Evolutionary conservation across 2,329 filamentous ascomycete genomes (phyloP), one percentile per base, ranked within the genome.

Genomic region (Diaporthe eres): DNA sequence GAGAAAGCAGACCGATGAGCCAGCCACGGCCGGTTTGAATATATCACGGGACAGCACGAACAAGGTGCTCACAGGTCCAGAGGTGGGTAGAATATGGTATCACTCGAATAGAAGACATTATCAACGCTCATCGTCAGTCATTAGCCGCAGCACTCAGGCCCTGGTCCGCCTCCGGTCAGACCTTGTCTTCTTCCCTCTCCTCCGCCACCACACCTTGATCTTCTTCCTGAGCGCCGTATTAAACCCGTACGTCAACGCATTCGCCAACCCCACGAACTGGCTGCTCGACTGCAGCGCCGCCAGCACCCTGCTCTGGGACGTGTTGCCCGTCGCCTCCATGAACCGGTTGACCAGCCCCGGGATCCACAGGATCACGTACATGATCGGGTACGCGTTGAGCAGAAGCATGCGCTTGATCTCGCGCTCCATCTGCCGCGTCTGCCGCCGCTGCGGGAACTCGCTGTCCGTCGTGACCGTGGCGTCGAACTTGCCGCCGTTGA

Each of bases 351-450:
- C 75, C 72, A 85, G 81, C 8, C 84, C 84, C 0, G 84, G 84
- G 9, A 85, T 80, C 83, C 82, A 85, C n/a, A 85, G 80, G 7
- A 85, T 63, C 58, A 85, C 81, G 78, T 84, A 85, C 51, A 80
- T 80, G 60, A 84, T 81, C 0, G 84, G 84, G 67, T 85, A 85
- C 2, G 82, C 84, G 72, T 85, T 84, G 68, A 85, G 78, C 10
- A 85, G 77, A 28, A 85, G 79, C 76, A 85, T 82, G 65, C 81
- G 81, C 63, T 80, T 80, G 39, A 83, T 78, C 74, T 81, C 79
- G 58, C 74, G 78, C 76, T 80, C 77, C 34, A 78, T 75, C 53
- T 78, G 75, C n/a, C 74, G 78, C 57, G 78, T 77, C 60, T 76
- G 74, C 39, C 55, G 72, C 22, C 76, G 78, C 37, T 78, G 74